phyloP scores from a whole-genome alignment of 805 yeast genomes.

The Maudiozyma serrabonitensis region DNA sequence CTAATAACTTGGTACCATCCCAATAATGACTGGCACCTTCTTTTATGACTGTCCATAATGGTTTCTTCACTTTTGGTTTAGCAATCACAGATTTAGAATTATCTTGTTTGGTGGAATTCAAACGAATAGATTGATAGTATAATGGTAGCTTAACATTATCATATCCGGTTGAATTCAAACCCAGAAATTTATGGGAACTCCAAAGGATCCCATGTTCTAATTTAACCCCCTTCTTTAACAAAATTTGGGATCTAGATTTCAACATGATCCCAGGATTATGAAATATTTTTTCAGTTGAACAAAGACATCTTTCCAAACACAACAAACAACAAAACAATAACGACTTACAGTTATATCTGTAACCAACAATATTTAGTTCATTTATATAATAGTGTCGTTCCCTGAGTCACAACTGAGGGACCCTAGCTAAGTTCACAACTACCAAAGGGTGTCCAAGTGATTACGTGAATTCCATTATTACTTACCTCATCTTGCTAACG shows the following conservation, averaged over 20 bases:
- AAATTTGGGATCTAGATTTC: not conserved
- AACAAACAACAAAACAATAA: not conserved
- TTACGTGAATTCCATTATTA: too few relatives aligned
- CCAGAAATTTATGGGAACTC: not conserved
- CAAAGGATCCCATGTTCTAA: not conserved
- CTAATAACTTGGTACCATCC: constrained; percentile 91
- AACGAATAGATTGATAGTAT: not conserved
- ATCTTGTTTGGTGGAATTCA: constrained; percentile 1
- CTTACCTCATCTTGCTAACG: too few relatives aligned
- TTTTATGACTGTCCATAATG: constrained; percentile 77
- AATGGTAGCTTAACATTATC: not conserved
- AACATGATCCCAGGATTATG: not conserved
- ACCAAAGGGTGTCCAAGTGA: too few relatives aligned
- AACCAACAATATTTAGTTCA: too few relatives aligned
- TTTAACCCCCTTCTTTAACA: not conserved
- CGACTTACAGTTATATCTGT: too few relatives aligned
- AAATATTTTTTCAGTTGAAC: not conserved
- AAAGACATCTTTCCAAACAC: not conserved
- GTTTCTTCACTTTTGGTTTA: not conserved
- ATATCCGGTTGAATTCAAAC: not conserved
- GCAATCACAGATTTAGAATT: too few relatives aligned
- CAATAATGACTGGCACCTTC: constrained; percentile 88
- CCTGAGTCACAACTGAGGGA: too few relatives aligned
- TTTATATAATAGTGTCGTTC: too few relatives aligned
- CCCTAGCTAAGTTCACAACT: too few relatives aligned